phyloP scores from a whole-genome alignment of 1,284 basidiomycete genomes.

The Marasmius oreades region DNA sequence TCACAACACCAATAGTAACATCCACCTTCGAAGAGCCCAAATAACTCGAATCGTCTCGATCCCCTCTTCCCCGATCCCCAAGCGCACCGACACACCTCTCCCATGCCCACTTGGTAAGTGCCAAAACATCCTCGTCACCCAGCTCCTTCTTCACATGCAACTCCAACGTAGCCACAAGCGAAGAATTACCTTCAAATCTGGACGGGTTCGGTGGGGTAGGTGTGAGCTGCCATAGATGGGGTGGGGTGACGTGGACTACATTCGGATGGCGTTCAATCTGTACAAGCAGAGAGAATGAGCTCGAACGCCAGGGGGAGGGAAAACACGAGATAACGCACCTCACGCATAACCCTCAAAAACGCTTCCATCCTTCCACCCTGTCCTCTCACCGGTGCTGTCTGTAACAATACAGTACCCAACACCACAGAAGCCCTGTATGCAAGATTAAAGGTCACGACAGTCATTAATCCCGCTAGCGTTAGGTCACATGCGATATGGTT shows the following conservation, averaged over 20 bases:
- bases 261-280: constrained; percentile 78
- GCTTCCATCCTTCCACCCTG: constrained; percentile 68
- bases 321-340: constrained; percentile 42
- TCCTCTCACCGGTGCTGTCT: constrained; percentile 76
- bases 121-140: constrained; percentile 70
- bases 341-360: constrained; percentile 75
- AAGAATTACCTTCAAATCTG: constrained; percentile 30
- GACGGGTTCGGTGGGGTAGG: constrained; percentile 32
- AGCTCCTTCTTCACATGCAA: constrained; percentile 71
- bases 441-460: constrained; percentile 73
- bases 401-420: constrained; percentile 80
- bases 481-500: constrained; percentile 73
- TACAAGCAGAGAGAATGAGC: background rate
- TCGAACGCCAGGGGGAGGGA: background rate
- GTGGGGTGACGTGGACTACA: constrained; percentile 74
- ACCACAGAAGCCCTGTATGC: constrained; percentile 78
- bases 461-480: constrained; percentile 68
- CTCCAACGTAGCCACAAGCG: constrained; percentile 78
- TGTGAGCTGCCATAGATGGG: constrained; percentile 84
- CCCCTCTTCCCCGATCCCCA: constrained; percentile 25
- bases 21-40: constrained; percentile 34
- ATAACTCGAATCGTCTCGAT: constrained; percentile 22
- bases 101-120: constrained; percentile 70
- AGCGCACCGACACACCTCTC: constrained; percentile 53
- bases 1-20: constrained; percentile 46